A percentile compares a stretch with the other conserved stretches of the same genome.
Evolutionary conservation across 2,329 filamentous ascomycete genomes (phyloP).

Genomic region (Corynespora cassiicola): DNA sequence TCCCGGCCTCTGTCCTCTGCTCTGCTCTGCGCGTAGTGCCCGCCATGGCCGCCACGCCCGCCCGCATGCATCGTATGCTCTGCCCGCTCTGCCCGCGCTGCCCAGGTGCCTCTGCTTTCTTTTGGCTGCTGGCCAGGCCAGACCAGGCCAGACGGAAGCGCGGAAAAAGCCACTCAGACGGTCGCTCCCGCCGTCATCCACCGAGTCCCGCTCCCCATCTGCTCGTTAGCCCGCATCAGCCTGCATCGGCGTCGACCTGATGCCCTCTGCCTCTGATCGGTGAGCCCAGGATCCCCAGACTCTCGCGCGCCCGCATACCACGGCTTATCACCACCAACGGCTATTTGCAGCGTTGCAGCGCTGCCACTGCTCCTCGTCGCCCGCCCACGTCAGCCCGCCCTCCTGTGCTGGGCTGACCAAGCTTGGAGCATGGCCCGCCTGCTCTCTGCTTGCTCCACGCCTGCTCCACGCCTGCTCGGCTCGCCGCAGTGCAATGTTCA

Average conservation of each 20-base stretch:
- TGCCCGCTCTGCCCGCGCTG: no score
- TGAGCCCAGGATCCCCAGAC: constrained; percentile 12
- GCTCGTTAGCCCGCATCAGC: not conserved
- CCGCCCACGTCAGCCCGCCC: constrained; percentile 17
- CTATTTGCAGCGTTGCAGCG: constrained; percentile 22
- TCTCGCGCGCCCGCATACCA: not conserved
- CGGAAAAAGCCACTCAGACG: constrained; percentile 8
- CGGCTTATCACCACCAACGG: constrained; percentile 12
- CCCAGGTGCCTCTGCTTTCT: not conserved
- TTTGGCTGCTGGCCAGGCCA: not conserved
- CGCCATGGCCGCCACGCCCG: constrained; percentile 4
- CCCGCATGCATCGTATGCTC: constrained; percentile 13
- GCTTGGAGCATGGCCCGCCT: no score
- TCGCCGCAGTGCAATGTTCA: no score
- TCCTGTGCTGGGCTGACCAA: not conserved
- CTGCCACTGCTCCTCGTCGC: no score
- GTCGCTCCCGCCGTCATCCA: constrained; percentile 4
- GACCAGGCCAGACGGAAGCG: not conserved
- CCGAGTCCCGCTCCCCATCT: not conserved
- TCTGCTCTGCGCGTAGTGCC: no score
- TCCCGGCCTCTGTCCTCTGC: not conserved
- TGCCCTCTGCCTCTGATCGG: constrained; percentile 2
- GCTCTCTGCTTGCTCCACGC: no score
- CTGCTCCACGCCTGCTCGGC: no score
- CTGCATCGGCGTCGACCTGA: not conserved